Evolutionary conservation across 2,329 filamentous ascomycete species (phyloP), one percentile per base, ranked within the genome.

Genomic region (Mariannaea sp.): DNA sequence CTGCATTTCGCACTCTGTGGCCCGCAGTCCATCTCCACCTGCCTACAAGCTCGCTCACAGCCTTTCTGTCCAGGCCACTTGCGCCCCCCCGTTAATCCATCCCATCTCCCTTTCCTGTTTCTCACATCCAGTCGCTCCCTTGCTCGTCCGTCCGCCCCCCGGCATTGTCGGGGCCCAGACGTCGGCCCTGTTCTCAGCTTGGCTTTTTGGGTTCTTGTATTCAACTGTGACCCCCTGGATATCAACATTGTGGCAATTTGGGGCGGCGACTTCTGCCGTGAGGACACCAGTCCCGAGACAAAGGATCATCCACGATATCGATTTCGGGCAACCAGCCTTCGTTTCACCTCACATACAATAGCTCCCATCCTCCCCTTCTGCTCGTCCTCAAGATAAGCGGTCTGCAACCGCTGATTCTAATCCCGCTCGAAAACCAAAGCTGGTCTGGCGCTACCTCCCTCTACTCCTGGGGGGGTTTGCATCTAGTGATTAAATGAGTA

Each of bases 401-500:
- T 42, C 26, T 19, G 14, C 35, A 35, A 13, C 33, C 36, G 16
- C 33, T 36, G 33, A 19, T 20, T 36, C 17, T 16, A 19, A 36
- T 19, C 10, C 17, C 33, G 29, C 22, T 8, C 13, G 20, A 33
- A 20, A 20, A 33, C 20, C 20, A 36, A 36, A 42, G 8, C 38
- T 29, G 30, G 43, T 27, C 16, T 44, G 32, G 44, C 24, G 38
- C 39, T 48, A 13, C 49, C 29, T 60, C 49, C 56, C 53, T 61
- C 58, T 36, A 39, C 51, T 49, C 53, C 49, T 29, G 32, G 47
- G 55, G 60, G 56, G 33, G 56, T 53, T 51, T 48, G 55, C 59
- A 58, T 49, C 55, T 46, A 57, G 56, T 56, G 44, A 65, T 56
- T 61, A 64, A 58, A 65, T 65, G 62, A 62, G 49, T 56, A 22